phyloP scores from a whole-genome alignment of 306 rosid species.

The Arachis stenosperma region DNA sequence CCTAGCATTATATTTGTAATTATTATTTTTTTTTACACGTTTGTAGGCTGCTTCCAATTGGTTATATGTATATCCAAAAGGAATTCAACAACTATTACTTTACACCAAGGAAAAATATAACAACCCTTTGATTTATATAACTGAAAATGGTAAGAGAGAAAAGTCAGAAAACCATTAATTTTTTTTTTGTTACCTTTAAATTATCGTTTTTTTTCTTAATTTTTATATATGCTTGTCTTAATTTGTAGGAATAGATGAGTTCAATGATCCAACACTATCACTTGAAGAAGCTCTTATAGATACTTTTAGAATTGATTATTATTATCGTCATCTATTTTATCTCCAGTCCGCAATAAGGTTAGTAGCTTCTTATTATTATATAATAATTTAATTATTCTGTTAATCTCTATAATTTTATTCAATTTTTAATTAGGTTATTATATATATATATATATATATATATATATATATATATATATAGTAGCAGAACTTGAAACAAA shows the following conservation, averaged over 20 bases:
- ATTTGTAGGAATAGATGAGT: conserved; percentile 58
- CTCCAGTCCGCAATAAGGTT: conserved; percentile 55
- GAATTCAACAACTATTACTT: conserved; percentile 49
- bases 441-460: too few relatives aligned
- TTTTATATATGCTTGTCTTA: not conserved
- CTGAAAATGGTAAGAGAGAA: conserved; percentile 59
- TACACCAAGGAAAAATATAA: conserved; percentile 54
- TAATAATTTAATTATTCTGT: not conserved
- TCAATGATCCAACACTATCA: conserved; percentile 46
- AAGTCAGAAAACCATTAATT: too few relatives aligned
- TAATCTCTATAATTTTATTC: too few relatives aligned
- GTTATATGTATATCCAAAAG: conserved; percentile 56
- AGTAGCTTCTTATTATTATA: not conserved
- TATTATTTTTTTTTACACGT: not conserved
- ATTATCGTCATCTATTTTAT: conserved; percentile 52
- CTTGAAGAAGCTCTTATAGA: conserved; percentile 53
- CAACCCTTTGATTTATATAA: conserved; percentile 60
- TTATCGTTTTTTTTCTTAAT: too few relatives aligned
- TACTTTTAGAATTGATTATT: conserved; percentile 49
- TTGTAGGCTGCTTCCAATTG: conserved; percentile 55
- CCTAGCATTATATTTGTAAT: not conserved
- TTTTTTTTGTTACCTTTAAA: too few relatives aligned
- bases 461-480: too few relatives aligned
- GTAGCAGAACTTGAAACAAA: too few relatives aligned
- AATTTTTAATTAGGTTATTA: too few relatives aligned